Percentiles rank a stretch among this genome's conserved stretches.
These are phyloP conservation scores for Aschersonia sp. DNA, from an alignment of 2,329 filamentous ascomycete genomes.

Conservation along the genomic window DNA sequence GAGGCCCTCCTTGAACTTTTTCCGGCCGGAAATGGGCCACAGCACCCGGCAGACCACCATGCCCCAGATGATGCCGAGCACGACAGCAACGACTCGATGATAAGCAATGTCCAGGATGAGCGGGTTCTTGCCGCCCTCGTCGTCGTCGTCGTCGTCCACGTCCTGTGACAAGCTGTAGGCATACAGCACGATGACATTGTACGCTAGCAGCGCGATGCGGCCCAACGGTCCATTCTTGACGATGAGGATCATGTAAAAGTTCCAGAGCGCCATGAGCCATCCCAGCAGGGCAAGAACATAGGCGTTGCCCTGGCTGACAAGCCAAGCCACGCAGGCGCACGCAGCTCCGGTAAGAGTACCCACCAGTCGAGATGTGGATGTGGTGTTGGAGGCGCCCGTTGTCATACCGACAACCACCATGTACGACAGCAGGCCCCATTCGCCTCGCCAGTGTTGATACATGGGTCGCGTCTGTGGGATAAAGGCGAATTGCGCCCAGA, in stretches of 20 bases:
- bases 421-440: slow-evolving; percentile 93
- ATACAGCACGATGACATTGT: slow-evolving; percentile 90
- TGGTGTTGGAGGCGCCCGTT: slow-evolving; percentile 89
- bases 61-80: slow-evolving; percentile 81
- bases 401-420: slow-evolving; percentile 99
- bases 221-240: slow-evolving; percentile 78
- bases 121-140: slow-evolving; percentile 73
- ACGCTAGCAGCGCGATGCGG: slow-evolving; percentile 85
- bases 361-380: slow-evolving; percentile 70
- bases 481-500: slow-evolving; percentile 85
- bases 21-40: slow-evolving; percentile 84
- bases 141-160: slow-evolving; percentile 70
- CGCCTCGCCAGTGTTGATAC: slow-evolving; percentile 80
- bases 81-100: slow-evolving; percentile 77
- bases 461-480: slow-evolving; percentile 61
- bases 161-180: slow-evolving; percentile 76
- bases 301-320: slow-evolving; percentile 58
- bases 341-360: slow-evolving; percentile 73
- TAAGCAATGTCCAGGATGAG: slow-evolving; percentile 77
- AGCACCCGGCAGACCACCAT: slow-evolving; percentile 78
- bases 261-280: slow-evolving; percentile 65
- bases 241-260: slow-evolving; percentile 81
- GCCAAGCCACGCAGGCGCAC: slow-evolving; percentile 66
- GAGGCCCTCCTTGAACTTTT: slow-evolving; percentile 78
- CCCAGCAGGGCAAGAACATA: slow-evolving; percentile 67